Evolutionary conservation across 2,329 filamentous ascomycete species (phyloP).

Genomic region (Cordyceps cicadae): DNA sequence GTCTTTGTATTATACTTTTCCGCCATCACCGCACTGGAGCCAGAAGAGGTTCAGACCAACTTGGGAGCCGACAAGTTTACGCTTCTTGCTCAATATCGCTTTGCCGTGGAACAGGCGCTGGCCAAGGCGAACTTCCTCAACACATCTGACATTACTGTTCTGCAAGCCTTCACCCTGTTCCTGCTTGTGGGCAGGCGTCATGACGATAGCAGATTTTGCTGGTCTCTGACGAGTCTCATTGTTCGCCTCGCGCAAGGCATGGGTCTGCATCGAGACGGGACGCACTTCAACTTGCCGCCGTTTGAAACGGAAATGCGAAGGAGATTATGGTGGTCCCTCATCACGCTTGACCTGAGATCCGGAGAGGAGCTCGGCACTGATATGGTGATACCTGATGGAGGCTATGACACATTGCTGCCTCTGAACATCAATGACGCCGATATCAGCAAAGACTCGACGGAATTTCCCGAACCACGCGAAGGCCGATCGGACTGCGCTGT

Average conservation of each 20-base stretch:
- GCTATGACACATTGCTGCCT: conserved; percentile 41
- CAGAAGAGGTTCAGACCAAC: conserved; percentile 40
- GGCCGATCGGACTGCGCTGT: conserved; percentile 46
- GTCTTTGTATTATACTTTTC: conserved; percentile 56
- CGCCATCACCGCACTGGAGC: conserved; percentile 50
- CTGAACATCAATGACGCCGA: conserved; percentile 43
- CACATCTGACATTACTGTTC: conserved; percentile 45
- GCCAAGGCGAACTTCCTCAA: conserved; percentile 50
- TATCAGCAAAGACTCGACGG: conserved; percentile 37
- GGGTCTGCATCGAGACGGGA: conserved; percentile 51
- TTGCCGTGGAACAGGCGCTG: conserved; percentile 49
- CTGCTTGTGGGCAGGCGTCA: conserved; percentile 39
- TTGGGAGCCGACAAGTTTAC: conserved; percentile 36
- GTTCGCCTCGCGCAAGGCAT: conserved; percentile 53
- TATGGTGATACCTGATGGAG: conserved; percentile 31
- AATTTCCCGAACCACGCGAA: conserved; percentile 37
- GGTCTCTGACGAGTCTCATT: conserved; percentile 50
- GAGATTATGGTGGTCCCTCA: conserved; percentile 53
- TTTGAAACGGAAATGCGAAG: conserved; percentile 54
- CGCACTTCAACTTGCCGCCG: conserved; percentile 41
- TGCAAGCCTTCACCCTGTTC: conserved; percentile 53
- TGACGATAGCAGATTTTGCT: conserved; percentile 46
- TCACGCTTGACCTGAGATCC: conserved; percentile 46
- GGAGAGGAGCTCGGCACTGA: conserved; percentile 46
- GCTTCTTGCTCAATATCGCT: conserved; percentile 39